phyloP scores from a whole-genome alignment of 1,284 basidiomycete genomes.

The Trichosporon asahii region DNA sequence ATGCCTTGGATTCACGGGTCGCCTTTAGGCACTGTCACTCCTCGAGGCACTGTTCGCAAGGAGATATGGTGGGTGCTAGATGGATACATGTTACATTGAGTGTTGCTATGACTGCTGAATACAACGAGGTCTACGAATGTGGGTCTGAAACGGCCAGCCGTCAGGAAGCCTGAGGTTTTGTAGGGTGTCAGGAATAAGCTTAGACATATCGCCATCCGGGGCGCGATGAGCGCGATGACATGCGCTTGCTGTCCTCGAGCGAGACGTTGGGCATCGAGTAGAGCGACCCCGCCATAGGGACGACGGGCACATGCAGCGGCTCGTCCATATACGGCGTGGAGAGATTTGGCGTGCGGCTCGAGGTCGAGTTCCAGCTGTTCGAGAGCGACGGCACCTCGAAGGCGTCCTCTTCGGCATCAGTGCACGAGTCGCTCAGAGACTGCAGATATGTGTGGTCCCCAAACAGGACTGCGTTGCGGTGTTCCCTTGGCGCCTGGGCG shows the following conservation, averaged over 20 bases:
- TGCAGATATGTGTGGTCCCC: slow-evolving; percentile 16
- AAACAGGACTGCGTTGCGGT: not conserved
- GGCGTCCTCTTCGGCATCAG: slow-evolving; percentile 6
- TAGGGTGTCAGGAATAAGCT: not conserved
- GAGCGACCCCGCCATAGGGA: not conserved
- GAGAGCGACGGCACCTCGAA: not conserved
- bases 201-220: not conserved
- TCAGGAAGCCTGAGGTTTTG: not conserved
- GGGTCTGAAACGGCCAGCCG: not conserved
- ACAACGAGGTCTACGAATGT: not conserved
- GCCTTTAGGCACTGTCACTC: not conserved
- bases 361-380: not conserved
- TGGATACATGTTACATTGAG: not conserved
- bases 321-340: not conserved
- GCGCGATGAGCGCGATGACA: not conserved
- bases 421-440: not conserved
- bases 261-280: slow-evolving; percentile 7
- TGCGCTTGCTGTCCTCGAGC: slow-evolving; percentile 3
- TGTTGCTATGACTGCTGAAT: not conserved
- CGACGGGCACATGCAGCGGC: not conserved
- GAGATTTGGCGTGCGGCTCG: slow-evolving; percentile 1
- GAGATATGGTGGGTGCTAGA: not conserved
- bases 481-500: not conserved
- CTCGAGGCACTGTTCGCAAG: not conserved
- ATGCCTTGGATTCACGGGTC: not conserved